Percentiles rank a stretch among this genome's conserved stretches.
Evolutionary conservation across 1,284 basidiomycete species (phyloP).

Genomic region (Kwoniella shivajii): DNA sequence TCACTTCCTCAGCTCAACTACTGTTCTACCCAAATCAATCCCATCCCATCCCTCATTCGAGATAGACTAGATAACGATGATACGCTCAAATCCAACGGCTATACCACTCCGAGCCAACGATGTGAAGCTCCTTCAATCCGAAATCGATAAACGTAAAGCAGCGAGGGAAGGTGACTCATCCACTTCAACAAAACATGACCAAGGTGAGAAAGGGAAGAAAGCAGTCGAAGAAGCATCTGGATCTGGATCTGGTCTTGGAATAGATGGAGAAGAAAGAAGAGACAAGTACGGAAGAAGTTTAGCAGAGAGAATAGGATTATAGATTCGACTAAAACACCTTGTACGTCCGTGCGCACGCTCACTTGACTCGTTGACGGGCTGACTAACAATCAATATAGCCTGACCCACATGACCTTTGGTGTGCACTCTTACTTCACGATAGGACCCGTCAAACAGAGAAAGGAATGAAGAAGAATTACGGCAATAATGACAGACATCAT

Average conservation of each 20-base stretch:
- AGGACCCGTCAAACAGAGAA: no score
- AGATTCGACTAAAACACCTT: no score
- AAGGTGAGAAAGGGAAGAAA: neutral
- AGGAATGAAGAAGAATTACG: no score
- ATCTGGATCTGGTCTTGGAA: neutral
- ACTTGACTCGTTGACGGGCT: no score
- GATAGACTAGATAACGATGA: slow-evolving; percentile 39
- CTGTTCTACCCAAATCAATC: neutral
- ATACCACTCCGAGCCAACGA: slow-evolving; percentile 48
- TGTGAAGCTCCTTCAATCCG: slow-evolving; percentile 44
- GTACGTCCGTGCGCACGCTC: no score
- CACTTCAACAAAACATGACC: neutral
- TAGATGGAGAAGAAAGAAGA: neutral
- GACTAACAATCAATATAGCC: no score
- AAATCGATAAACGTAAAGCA: slow-evolving; percentile 41
- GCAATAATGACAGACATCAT: neutral
- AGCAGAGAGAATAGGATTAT: slow-evolving; percentile 39
- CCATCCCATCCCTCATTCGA: no score
- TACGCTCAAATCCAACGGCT: slow-evolving; percentile 50
- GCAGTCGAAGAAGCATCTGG: neutral
- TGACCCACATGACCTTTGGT: no score
- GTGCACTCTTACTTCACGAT: no score
- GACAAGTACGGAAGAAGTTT: slow-evolving; percentile 22
- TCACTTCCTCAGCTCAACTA: neutral
- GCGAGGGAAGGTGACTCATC: slow-evolving; percentile 5